phyloP scores from a whole-genome alignment of 176 grass and related monocot species.

The Luzula sylvatica region DNA sequence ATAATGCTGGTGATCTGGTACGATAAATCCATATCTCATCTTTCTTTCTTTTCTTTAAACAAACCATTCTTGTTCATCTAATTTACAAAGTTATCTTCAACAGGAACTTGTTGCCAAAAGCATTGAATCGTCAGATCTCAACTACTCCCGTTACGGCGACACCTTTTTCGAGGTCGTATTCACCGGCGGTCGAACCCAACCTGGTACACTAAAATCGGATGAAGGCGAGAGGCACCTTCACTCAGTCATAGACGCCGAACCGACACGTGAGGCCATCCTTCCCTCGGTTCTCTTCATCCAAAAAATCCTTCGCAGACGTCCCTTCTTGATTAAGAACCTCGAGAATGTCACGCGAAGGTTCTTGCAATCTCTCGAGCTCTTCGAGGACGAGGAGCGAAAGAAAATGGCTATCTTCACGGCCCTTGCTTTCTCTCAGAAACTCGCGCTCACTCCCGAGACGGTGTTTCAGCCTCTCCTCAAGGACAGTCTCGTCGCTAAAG shows the following conservation, averaged over 20 bases:
- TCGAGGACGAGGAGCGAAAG: conserved; percentile 85
- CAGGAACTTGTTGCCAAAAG: conserved; percentile 96
- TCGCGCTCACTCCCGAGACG: conserved; percentile 87
- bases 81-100: conserved; percentile 2
- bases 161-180: conserved; percentile 98
- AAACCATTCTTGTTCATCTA: neutral
- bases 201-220: conserved; percentile 88
- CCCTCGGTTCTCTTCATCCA: conserved; percentile 85
- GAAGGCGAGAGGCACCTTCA: conserved; percentile 78
- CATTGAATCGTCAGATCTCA: conserved; percentile 92
- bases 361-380: conserved; percentile 88
- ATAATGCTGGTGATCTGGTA: conserved; percentile 98
- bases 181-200: conserved; percentile 77
- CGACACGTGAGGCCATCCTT: conserved; percentile 72
- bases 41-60: neutral
- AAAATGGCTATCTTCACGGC: conserved; percentile 90
- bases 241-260: conserved; percentile 67
- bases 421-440: conserved; percentile 94
- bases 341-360: conserved; percentile 92
- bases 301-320: conserved; percentile 74
- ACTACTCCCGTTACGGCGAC: conserved; percentile 96
- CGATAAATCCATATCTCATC: neutral
- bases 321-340: conserved; percentile 94
- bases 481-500: conserved; percentile 96
- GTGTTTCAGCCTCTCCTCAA: conserved; percentile 89